phyloP scores from a whole-genome alignment of 805 yeast genomes.

The Candida suzukii region DNA sequence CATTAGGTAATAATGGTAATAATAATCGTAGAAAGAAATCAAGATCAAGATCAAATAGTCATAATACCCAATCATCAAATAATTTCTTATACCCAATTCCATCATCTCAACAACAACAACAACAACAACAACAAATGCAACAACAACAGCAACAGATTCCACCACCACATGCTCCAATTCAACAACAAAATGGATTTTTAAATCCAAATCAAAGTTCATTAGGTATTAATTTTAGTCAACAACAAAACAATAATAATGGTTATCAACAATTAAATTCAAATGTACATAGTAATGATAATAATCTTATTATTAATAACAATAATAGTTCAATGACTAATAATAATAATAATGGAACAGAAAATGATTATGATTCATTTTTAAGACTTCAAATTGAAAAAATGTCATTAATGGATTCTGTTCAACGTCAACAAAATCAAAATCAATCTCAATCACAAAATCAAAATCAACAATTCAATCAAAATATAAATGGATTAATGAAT shows the following conservation, averaged over 20 bases:
- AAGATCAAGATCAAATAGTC: constrained; percentile 20
- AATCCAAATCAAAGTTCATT: not conserved
- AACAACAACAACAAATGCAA: too few species aligned
- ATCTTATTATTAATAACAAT: too few species aligned
- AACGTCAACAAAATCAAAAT: not conserved
- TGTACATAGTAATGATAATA: too few species aligned
- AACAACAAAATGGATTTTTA: not conserved
- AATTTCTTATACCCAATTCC: not conserved
- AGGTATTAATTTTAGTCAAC: constrained; percentile 1
- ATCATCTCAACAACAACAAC: constrained; percentile 4
- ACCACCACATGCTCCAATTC: too few species aligned
- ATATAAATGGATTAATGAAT: not conserved
- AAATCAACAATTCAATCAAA: not conserved
- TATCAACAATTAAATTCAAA: too few species aligned
- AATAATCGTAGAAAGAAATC: constrained; percentile 13
- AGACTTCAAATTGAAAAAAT: constrained; percentile 23
- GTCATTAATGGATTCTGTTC: constrained; percentile 4
- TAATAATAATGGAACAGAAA: not conserved
- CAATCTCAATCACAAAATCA: not conserved
- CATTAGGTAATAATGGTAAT: not conserved
- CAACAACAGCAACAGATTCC: constrained; percentile 5
- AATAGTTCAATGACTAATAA: not conserved
- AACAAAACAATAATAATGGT: constrained; percentile 15
- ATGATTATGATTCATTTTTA: constrained; percentile 19
- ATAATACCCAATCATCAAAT: constrained; percentile 8